These are phyloP conservation scores for Coemansia sp. DNA, from an alignment of 192 early-diverging fungal species.

Conservation along the genomic window DNA sequence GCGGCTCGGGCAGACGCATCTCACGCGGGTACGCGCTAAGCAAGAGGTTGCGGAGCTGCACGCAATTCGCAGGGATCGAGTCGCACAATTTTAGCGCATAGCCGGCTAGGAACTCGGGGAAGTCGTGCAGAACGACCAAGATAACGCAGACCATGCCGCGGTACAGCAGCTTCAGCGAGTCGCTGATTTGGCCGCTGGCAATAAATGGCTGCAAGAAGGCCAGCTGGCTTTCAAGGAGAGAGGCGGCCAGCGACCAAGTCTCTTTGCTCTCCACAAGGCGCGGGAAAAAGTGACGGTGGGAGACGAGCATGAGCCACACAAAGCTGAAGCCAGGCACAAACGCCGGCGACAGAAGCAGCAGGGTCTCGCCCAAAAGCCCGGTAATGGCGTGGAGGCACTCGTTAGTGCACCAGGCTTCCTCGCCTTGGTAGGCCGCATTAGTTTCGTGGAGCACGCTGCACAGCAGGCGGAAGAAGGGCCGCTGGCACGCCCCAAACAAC, in stretches of 20 bases:
- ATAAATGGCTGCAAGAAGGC: slow-evolving; percentile 87
- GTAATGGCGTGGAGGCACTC: slow-evolving; percentile 15
- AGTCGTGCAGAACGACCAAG: slow-evolving; percentile 92
- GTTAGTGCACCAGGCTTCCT: slow-evolving; percentile 37
- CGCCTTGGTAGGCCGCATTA: slow-evolving; percentile 29
- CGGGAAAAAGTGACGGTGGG: slow-evolving; percentile 92
- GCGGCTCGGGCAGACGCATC: slow-evolving; percentile 96
- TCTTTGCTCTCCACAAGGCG: slow-evolving; percentile 75
- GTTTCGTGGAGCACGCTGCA: slow-evolving; percentile 82
- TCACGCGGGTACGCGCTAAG: slow-evolving; percentile 94
- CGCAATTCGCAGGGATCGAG: slow-evolving; percentile 86
- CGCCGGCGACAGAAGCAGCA: slow-evolving; percentile 81
- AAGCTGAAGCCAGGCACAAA: slow-evolving; percentile 92
- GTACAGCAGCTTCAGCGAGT: slow-evolving; percentile 83
- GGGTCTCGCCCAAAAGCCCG: slow-evolving; percentile 56
- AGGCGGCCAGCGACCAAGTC: slow-evolving; percentile 85
- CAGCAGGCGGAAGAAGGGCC: slow-evolving; percentile 88
- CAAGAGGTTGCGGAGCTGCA: slow-evolving; percentile 95
- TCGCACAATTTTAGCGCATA: slow-evolving; percentile 92
- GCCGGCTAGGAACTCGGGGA: slow-evolving; percentile 94
- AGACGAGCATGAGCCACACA: slow-evolving; percentile 91
- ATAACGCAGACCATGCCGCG: slow-evolving; percentile 86
- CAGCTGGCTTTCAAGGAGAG: slow-evolving; percentile 81
- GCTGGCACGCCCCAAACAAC: slow-evolving; percentile 76
- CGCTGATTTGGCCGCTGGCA: slow-evolving; percentile 65